Conservation (phyloP, 371 early-diverging fungal genomes). For the Entomophthora muscae region DNA sequence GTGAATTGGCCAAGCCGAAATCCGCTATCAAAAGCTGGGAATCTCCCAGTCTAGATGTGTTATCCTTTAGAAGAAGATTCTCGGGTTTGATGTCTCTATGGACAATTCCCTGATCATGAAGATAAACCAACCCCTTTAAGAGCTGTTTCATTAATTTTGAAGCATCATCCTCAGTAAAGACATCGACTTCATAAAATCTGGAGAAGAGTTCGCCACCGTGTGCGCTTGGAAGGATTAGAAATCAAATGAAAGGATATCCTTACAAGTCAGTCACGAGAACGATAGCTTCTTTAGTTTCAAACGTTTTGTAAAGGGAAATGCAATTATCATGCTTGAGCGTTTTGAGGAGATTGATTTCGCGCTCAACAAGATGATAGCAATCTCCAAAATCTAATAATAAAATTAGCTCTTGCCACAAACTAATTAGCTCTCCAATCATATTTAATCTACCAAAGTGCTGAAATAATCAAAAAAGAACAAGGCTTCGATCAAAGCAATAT, state of each 20-base stretch:
- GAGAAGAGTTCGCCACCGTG: neutral
- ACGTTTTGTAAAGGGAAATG: neutral
- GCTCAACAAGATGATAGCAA: neutral
- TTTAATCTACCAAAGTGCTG: neutral
- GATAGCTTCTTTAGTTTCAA: neutral
- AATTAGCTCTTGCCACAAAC: neutral
- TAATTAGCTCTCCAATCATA: neutral
- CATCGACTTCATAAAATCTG: neutral
- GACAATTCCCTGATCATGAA: conserved; percentile 90
- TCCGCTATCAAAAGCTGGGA: conserved; percentile 91
- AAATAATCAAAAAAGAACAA: neutral
- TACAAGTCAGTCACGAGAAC: conserved; percentile 4
- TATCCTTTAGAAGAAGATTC: conserved; percentile 77
- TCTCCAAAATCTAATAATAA: neutral
- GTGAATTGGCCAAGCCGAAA: conserved; percentile 84
- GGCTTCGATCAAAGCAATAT: neutral
- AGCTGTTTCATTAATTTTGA: neutral
- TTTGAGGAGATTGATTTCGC: neutral
- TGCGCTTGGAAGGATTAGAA: neutral
- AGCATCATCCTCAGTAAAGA: neutral
- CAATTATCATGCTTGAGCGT: neutral
- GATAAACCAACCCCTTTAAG: conserved; percentile 25
- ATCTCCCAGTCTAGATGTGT: conserved; percentile 15
- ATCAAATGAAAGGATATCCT: neutral
- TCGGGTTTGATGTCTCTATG: conserved; percentile 96